Percentiles rank a stretch among this genome's conserved stretches.
Conservation (phyloP, 768 basidiomycete species). For the Tephrocybe sp. region DNA sequence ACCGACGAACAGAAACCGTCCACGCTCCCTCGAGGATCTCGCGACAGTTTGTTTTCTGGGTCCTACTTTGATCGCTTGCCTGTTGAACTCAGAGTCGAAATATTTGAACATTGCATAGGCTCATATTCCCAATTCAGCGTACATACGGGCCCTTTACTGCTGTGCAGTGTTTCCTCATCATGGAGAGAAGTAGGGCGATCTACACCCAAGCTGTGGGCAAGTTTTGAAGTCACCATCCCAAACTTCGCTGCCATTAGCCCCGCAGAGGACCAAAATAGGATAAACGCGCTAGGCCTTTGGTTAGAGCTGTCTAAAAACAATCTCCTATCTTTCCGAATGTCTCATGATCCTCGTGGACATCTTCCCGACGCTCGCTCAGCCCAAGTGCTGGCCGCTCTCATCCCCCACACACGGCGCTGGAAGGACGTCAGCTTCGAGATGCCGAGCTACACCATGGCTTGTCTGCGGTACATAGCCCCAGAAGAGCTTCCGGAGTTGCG, state of each 20-base stretch:
- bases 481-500: slow-evolving; percentile 28
- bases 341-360: slow-evolving; percentile 22
- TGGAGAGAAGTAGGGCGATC: slow-evolving; percentile 41
- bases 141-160: slow-evolving; percentile 35
- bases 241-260: slow-evolving; percentile 15
- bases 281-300: slow-evolving; percentile 32
- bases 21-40: not conserved
- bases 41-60: not conserved
- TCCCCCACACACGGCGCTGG: slow-evolving; percentile 36
- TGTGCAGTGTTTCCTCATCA: slow-evolving; percentile 38
- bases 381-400: slow-evolving; percentile 28
- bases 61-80: slow-evolving; percentile 38
- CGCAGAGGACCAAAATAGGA: slow-evolving; percentile 15
- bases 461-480: slow-evolving; percentile 23
- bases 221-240: slow-evolving; percentile 36
- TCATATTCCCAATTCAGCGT: slow-evolving; percentile 30
- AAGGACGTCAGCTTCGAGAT: slow-evolving; percentile 33
- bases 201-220: slow-evolving; percentile 49
- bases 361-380: slow-evolving; percentile 22
- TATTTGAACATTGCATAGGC: slow-evolving; percentile 41
- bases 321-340: slow-evolving; percentile 32
- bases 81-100: slow-evolving; percentile 44
- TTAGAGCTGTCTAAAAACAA: slow-evolving; percentile 34
- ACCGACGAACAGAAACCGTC: too few relatives aligned
- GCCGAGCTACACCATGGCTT: slow-evolving; percentile 27